Evolutionary conservation across 2,329 filamentous ascomycete species (phyloP), one percentile per base, ranked within the genome.

Genomic region (Claviceps arundinis): DNA sequence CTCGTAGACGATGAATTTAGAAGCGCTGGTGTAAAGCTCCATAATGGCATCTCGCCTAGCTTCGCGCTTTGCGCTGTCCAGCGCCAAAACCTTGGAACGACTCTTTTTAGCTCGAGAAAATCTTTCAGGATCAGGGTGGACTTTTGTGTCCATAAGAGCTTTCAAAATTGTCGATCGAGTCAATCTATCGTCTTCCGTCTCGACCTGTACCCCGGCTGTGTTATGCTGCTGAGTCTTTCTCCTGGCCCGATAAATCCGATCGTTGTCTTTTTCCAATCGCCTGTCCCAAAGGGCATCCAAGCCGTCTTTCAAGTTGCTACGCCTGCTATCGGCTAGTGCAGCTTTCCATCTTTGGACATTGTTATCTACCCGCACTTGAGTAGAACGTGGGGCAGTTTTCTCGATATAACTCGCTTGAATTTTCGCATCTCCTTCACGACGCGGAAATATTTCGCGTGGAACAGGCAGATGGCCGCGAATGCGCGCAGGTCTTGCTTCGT

Each of bases 21-120:
- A 80, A 5, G 93, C 89, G 60, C 89, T 86, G 71, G 93, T 86
- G 70, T 98, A 98, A 13, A 98, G 77, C 54, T 87, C 82, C 68
- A 95, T 88, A 34, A 98, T 70, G 16, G 84, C 78, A 58, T 91
- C 81, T 55, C 79, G 75, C 49, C 85, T 79, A 50, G 76, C 73
- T 53, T 82, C 75, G 44, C 74, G 72, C 63, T 82, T 81, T 9
- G 58, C 48, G 13, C 52, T 58, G 50, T 71, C 65, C 9, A 68
- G 69, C 37, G 73, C 65, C 43, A 75, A 65, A 14, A 70, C 68
- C 14, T 67, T 66, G 14, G 73, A 71, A 45, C 67, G 69, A 48
- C 72, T 72, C 47, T 63, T 67, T 30, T 70, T 66, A n/a, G 77
- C 75, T 51, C 76, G 74, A 52, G 70, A 65, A 62, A 81, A 78